These are phyloP conservation scores for Didymella lethalis DNA, from an alignment of 2,329 filamentous ascomycete genomes.

Conservation along the genomic window DNA sequence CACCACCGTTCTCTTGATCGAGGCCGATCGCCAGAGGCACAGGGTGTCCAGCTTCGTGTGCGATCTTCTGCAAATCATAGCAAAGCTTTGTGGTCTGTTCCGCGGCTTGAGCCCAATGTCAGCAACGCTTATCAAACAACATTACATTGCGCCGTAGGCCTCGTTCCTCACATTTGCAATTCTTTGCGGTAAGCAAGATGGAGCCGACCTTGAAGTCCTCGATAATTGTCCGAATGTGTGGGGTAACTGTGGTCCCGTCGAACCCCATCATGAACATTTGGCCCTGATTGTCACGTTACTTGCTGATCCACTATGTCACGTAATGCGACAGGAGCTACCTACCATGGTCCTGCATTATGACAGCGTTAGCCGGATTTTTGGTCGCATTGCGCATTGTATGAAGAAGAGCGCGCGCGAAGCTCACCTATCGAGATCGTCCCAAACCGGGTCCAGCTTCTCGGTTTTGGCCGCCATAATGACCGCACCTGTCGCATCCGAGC, in stretches of 20 bases:
- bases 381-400: conserved; percentile 38
- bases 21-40: conserved; percentile 88
- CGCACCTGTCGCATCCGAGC: conserved; percentile 53
- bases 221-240: conserved; percentile 81
- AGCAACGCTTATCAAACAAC: conserved; percentile 23
- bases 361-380: conserved; percentile 45
- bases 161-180: conserved; percentile 73
- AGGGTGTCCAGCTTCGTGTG: conserved; percentile 86
- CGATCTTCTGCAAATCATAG: conserved; percentile 90
- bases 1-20: conserved; percentile 97
- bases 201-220: conserved; percentile 87
- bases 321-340: conserved; percentile 32
- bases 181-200: conserved; percentile 83
- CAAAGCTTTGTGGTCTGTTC: conserved; percentile 88
- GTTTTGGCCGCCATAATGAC: conserved; percentile 59
- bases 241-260: conserved; percentile 83
- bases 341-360: conserved; percentile 56
- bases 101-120: conserved; percentile 68
- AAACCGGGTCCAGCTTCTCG: conserved; percentile 60
- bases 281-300: conserved; percentile 66
- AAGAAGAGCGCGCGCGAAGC: conserved; percentile 45
- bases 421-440: conserved; percentile 80
- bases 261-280: conserved; percentile 86
- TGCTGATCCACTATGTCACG: conserved; percentile 34
- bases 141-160: conserved; percentile 17